Conservation (phyloP, 208 protist genomes). For the Crithidia expoeki region DNA sequence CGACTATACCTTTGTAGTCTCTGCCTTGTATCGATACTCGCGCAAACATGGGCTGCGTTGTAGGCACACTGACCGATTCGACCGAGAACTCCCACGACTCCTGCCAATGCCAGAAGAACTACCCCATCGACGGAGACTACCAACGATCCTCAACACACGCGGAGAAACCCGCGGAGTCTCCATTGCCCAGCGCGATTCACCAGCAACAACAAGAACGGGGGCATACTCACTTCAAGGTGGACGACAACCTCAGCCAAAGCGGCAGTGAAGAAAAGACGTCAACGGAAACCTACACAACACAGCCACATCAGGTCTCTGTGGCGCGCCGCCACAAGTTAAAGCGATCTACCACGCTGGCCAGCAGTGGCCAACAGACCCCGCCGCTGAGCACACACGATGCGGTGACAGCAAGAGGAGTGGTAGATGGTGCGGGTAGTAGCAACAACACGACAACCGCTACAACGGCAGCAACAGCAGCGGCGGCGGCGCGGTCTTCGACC, state of each 20-base stretch:
- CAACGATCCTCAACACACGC: not conserved
- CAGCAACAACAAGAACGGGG: not conserved
- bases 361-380: not conserved
- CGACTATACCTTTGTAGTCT: too few relatives aligned
- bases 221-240: not conserved
- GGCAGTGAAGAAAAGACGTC: not conserved
- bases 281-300: not conserved
- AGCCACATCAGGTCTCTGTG: not conserved
- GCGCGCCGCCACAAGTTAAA: not conserved
- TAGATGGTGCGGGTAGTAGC: not conserved
- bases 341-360: not conserved
- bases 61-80: not conserved
- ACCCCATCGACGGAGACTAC: not conserved
- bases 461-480: too few relatives aligned
- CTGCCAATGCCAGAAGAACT: not conserved
- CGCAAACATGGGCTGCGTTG: slow-evolving; percentile 6
- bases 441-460: not conserved
- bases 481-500: not conserved
- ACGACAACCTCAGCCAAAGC: not conserved
- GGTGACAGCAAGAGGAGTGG: not conserved
- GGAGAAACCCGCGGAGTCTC: not conserved
- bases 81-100: too few relatives aligned
- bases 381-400: not conserved
- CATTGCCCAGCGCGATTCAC: not conserved
- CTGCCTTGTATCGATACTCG: too few relatives aligned